These are phyloP conservation scores for Sanguinoderma infundibulare DNA, from an alignment of 1,284 basidiomycete genomes.

Conservation along the genomic window DNA sequence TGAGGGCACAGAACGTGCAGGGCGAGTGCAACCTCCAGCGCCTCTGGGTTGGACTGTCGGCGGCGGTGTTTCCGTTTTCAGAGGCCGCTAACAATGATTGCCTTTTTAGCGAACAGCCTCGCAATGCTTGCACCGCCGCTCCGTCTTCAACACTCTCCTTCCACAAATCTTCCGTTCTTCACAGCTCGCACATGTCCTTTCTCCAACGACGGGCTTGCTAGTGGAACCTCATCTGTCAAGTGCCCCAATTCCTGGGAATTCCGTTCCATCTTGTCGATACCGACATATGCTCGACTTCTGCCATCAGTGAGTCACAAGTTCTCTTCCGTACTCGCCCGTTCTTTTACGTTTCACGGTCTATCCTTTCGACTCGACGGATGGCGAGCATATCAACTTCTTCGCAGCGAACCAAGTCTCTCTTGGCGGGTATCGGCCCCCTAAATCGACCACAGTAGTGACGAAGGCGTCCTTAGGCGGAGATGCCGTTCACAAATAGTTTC, in stretches of 20 bases:
- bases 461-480: neutral
- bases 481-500: neutral
- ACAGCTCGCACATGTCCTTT: neutral
- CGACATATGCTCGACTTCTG: neutral
- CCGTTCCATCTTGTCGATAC: neutral
- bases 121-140: neutral
- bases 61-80: neutral
- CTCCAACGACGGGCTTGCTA: too few relatives aligned
- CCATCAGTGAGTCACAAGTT: constrained; percentile 5
- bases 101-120: constrained; percentile 3
- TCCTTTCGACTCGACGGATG: neutral
- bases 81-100: constrained; percentile 5
- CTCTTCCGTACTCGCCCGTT: neutral
- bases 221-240: neutral
- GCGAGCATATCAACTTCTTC: neutral
- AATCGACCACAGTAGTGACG: constrained; percentile 5
- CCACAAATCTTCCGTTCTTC: neutral
- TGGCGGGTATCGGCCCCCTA: too few relatives aligned
- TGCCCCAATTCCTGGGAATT: neutral
- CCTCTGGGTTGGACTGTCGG: neutral
- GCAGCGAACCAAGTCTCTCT: too few relatives aligned
- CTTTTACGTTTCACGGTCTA: neutral
- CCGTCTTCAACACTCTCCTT: neutral
- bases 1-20: neutral
- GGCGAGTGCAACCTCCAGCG: neutral